A percentile compares a stretch with the other conserved stretches of the same genome.
Conservation (phyloP, 768 basidiomycete genomes). For the Boletus reticuloceps region DNA sequence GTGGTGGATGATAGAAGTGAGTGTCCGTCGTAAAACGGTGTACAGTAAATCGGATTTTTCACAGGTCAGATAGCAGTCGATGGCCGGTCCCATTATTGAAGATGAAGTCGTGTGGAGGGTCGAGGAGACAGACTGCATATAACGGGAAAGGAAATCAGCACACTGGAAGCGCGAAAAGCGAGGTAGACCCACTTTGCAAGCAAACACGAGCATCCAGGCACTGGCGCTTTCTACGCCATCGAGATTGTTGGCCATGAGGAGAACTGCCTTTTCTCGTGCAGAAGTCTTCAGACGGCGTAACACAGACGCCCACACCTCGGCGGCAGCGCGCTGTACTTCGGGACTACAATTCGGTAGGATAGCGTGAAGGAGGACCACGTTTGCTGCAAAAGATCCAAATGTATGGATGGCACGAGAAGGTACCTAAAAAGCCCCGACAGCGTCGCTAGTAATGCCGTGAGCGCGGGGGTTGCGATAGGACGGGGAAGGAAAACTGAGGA, state of each 20-base stretch:
- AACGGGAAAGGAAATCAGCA: neutral
- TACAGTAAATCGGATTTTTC: slow-evolving; percentile 41
- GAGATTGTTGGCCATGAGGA: slow-evolving; percentile 49
- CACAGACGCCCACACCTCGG: slow-evolving; percentile 85
- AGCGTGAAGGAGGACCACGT: slow-evolving; percentile 53
- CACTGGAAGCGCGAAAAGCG: slow-evolving; percentile 3
- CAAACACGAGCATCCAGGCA: slow-evolving; percentile 74
- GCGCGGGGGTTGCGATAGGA: slow-evolving; percentile 54
- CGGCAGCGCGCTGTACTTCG: slow-evolving; percentile 73
- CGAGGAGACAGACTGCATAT: slow-evolving; percentile 69
- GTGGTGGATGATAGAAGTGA: slow-evolving; percentile 84
- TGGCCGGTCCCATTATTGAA: slow-evolving; percentile 56
- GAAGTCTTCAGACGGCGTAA: slow-evolving; percentile 68
- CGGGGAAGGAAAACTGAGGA: slow-evolving; percentile 58
- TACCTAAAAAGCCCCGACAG: slow-evolving; percentile 70
- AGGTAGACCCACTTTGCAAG: slow-evolving; percentile 60
- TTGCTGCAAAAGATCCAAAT: slow-evolving; percentile 47
- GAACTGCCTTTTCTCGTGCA: slow-evolving; percentile 54
- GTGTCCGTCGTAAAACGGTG: slow-evolving; percentile 62
- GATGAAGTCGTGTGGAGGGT: slow-evolving; percentile 75
- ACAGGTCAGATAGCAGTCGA: slow-evolving; percentile 51
- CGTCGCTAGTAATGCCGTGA: slow-evolving; percentile 65
- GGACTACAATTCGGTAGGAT: slow-evolving; percentile 58
- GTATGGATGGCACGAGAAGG: slow-evolving; percentile 64
- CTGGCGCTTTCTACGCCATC: slow-evolving; percentile 57